Evolutionary conservation across 495 filamentous ascomycete species (phyloP).

Genomic region (Corynascus novoguineensis): DNA sequence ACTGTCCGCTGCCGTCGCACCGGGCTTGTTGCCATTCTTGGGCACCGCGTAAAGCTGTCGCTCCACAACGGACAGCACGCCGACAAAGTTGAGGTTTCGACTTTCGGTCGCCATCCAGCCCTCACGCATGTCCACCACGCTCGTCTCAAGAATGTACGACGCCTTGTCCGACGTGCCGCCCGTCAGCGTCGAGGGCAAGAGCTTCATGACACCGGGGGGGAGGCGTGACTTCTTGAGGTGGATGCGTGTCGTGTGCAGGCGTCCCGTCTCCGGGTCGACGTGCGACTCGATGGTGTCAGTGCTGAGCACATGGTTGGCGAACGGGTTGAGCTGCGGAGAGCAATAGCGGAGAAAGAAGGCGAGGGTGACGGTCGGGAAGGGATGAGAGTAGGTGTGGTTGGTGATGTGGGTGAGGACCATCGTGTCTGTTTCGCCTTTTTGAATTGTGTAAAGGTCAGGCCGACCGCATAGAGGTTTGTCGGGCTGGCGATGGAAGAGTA

Average conservation of each 20-base stretch:
- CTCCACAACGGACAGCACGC: constrained; percentile 88
- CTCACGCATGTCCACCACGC: constrained; percentile 79
- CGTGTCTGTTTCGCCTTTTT: constrained; percentile 8
- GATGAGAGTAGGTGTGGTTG: constrained; percentile 83
- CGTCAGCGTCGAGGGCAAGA: constrained; percentile 63
- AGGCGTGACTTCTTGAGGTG: constrained; percentile 92
- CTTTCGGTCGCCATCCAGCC: constrained; percentile 86
- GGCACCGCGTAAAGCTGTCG: constrained; percentile 67
- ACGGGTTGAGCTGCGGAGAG: constrained; percentile 66
- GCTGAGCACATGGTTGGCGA: constrained; percentile 88
- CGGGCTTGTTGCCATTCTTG: constrained; percentile 15
- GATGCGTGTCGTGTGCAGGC: constrained; percentile 79
- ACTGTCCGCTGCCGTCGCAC: constrained; percentile 31
- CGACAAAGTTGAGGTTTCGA: constrained; percentile 82
- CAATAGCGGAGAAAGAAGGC: constrained; percentile 99
- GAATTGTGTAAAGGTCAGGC: background rate
- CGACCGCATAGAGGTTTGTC: background rate
- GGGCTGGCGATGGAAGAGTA: background rate
- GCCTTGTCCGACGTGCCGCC: constrained; percentile 70
- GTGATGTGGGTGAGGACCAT: constrained; percentile 64
- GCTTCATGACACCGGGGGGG: constrained; percentile 72
- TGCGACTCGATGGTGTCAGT: constrained; percentile 89
- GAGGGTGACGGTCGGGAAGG: constrained; percentile 83
- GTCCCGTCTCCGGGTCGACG: constrained; percentile 72
- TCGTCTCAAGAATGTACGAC: constrained; percentile 87